Base-by-base conservation (phyloP, 306 rosid species). In the Cucumis hystrix region DNA sequence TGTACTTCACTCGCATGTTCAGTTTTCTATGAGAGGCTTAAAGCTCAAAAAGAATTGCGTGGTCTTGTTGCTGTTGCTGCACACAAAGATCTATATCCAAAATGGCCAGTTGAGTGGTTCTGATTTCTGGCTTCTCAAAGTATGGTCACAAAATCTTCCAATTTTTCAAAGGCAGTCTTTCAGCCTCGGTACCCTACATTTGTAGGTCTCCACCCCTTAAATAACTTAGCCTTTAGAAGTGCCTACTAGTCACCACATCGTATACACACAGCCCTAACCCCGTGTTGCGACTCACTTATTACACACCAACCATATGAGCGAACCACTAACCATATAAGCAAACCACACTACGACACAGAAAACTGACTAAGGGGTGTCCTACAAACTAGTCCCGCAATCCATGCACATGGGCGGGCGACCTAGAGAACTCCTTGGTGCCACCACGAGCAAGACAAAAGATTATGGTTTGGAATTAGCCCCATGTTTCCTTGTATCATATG, bases 1-100 rank as follows among this genome's bases (percentile, higher is more conserved):
- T 94, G 98, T 86, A 90, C 89, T 47, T 94, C 98, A 11, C 85
- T 94, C 60, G 88, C 95, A 9, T 94, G 98, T 76, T 80, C 86
- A 45, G 96, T 94, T 82, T 92, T 94, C 61, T 92, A 84, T 35
- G 96, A 94, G 85, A 85, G 98, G 83, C 82, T 85, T 20, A 94
- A 92, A 80, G 90, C 84, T 80, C 98, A 92, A 91, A 94, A 87
- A 85, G 95, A 94, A 81, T 79, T 94, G 49, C 88, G 80, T 41
- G 91, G 93, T 54, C 84, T 91, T 61, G 84, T 85, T 40, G 80
- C 89, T 54, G 83, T 90, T 78, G 97, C 97, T 80, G 87, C 97
- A 4, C 85, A 78, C 73, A 83, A 77, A 78, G 91, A 90, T 65
- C 83, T 92, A 74, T 92, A 94, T 52, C 95, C 98, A 3, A 88